Percentiles rank a stretch among this genome's conserved stretches.
Conservation (phyloP, 1,139 yeast genomes). For the Yamadazyma aaseri region DNA sequence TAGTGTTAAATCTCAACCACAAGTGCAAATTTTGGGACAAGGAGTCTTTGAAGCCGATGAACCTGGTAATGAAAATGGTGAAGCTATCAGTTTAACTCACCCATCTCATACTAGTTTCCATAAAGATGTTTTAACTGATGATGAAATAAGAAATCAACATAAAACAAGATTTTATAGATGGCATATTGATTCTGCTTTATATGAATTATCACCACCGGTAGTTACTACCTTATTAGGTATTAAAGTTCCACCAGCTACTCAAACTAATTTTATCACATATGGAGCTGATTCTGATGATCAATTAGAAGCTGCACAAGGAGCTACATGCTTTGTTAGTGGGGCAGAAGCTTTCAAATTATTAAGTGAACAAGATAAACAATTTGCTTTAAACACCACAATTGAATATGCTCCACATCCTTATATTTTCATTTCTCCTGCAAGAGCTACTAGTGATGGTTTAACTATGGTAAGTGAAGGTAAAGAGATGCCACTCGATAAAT, state of each 20-base stretch:
- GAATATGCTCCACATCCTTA: constrained; percentile 92
- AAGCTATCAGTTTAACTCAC: constrained; percentile 62
- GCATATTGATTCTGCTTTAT: constrained; percentile 90
- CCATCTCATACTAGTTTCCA: constrained; percentile 84
- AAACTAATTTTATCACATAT: constrained; percentile 52
- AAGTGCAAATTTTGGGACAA: constrained; percentile 85
- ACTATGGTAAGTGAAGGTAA: constrained; percentile 81
- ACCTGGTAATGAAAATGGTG: constrained; percentile 63
- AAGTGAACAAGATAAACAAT: constrained; percentile 65
- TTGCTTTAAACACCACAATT: constrained; percentile 72
- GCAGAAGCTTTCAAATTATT: constrained; percentile 68
- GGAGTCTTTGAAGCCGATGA: constrained; percentile 68
- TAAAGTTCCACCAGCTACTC: constrained; percentile 63
- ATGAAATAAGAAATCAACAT: constrained; percentile 56
- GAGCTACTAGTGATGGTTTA: constrained; percentile 80
- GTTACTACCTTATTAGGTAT: constrained; percentile 82
- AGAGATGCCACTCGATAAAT: constrained; percentile 61
- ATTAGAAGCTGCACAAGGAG: constrained; percentile 72
- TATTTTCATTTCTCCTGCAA: constrained; percentile 76
- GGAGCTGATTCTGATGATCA: constrained; percentile 64
- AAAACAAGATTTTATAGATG: constrained; percentile 84
- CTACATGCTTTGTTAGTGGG: constrained; percentile 85
- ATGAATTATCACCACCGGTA: constrained; percentile 80
- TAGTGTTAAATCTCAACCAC: constrained; percentile 78
- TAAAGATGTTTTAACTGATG: constrained; percentile 58